Percentiles rank a stretch among this genome's conserved stretches.
Conservation (phyloP, 2,329 filamentous ascomycete species). For the Emergomyces orientalis region DNA sequence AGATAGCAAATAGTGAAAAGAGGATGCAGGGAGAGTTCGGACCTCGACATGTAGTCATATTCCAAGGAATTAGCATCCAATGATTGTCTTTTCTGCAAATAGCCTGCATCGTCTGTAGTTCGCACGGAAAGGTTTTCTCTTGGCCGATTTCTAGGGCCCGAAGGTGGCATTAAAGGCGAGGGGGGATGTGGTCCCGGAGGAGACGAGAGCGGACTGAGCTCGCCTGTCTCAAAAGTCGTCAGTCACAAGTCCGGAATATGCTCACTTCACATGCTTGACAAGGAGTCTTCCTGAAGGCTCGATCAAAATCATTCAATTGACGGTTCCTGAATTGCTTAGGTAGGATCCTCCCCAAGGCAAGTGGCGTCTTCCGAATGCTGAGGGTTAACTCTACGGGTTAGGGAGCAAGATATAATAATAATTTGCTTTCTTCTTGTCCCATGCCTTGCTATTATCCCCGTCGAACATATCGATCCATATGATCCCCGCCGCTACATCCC, state of each 20-base stretch:
- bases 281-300: not conserved
- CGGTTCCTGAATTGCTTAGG: not conserved
- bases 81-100: slow-evolving; percentile 60
- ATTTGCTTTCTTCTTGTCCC: not conserved
- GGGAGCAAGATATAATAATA: not conserved
- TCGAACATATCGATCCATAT: not conserved
- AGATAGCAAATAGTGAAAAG: not conserved
- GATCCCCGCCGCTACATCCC: not conserved
- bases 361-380: too few species aligned
- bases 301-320: not conserved
- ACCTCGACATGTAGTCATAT: slow-evolving; percentile 68
- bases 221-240: slow-evolving; percentile 22
- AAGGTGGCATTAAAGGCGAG: slow-evolving; percentile 27
- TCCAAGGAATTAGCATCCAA: slow-evolving; percentile 62
- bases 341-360: not conserved
- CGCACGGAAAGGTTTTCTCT: slow-evolving; percentile 40
- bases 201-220: slow-evolving; percentile 34
- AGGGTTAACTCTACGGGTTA: not conserved
- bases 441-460: not conserved
- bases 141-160: slow-evolving; percentile 42
- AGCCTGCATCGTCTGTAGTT: slow-evolving; percentile 48
- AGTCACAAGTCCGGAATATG: slow-evolving; percentile 1
- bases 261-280: not conserved
- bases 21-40: slow-evolving; percentile 28
- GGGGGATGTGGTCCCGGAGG: slow-evolving; percentile 29